Evolutionary conservation across 148 eudicot species (phyloP), one percentile per base, ranked within the genome.

Genomic region (Chenopodium berlandieri): DNA sequence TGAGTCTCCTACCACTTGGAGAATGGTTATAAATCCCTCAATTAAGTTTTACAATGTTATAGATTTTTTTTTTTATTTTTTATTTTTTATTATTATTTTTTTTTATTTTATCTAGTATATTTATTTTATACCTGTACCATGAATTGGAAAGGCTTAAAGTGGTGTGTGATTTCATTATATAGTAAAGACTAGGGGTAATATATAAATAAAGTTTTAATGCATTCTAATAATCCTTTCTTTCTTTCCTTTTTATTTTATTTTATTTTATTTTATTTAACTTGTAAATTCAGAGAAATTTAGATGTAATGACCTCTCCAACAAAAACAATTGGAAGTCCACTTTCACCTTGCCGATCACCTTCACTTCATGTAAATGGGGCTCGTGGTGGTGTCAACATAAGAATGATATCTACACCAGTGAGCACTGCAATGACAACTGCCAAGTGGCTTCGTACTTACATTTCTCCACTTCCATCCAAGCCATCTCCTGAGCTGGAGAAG

Each of bases 371-470:
- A 66, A 93, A 80, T 85, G 87, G 85, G 7, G 66, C 79, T 80
- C 80, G 83, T 77, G 73, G 77, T 78, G 37, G 77, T 83, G 78
- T 83, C 56, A 83, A 69, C 81, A 78, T 86, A 40, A 90, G 84
- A 87, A 86, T 84, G 47, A 83, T 85, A 77, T 90, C 96, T 70
- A 97, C 98, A 25, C 99, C 99, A 50, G 98, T 97, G 44, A 94
- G 93, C 93, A 97, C 97, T 70, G 98, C 99, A 81, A 91, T 97
- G 99, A 94, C 95, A 40, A 97, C 99, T 69, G 98, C 97, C 71
- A 94, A 90, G 88, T 97, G 99, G 99, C 92, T 97, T 68, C 90
- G 98, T 32, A 86, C 94, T 10, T 83, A 90, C 76, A 88, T 97
- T 71, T 92, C 91, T 79, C 96, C 98, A 52, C 96, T 97, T 78